These are phyloP conservation scores for Cicer pinnatifidum DNA, from an alignment of 306 rosid species.

Conservation along the genomic window DNA sequence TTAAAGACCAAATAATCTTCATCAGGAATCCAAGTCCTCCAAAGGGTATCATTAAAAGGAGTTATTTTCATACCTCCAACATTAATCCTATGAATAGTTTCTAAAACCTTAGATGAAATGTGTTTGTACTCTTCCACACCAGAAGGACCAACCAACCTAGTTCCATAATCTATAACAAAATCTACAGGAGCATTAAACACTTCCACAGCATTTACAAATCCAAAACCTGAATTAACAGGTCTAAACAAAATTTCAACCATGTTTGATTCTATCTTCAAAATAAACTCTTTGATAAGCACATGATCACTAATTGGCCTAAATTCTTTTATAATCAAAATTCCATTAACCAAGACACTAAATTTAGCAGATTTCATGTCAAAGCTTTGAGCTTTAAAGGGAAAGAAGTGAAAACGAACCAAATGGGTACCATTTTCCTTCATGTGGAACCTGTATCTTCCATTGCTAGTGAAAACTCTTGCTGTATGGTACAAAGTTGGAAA, in stretches of 20 bases:
- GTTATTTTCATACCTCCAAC: slow-evolving; percentile 85
- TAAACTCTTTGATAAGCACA: slow-evolving; percentile 62
- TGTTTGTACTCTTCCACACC: slow-evolving; percentile 58
- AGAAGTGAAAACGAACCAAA: slow-evolving; percentile 87
- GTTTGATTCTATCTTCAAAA: slow-evolving; percentile 57
- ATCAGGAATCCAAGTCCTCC: slow-evolving; percentile 98
- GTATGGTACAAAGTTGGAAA: slow-evolving; percentile 60
- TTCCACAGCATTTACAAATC: slow-evolving; percentile 81
- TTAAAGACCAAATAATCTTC: slow-evolving; percentile 67
- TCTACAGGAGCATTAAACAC: slow-evolving; percentile 81
- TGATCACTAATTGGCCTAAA: slow-evolving; percentile 44
- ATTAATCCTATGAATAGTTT: slow-evolving; percentile 84
- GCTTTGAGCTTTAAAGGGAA: slow-evolving; percentile 63
- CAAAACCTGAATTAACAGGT: slow-evolving; percentile 62
- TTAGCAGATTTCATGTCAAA: slow-evolving; percentile 66
- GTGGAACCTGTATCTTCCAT: slow-evolving; percentile 64
- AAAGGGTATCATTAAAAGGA: slow-evolving; percentile 88
- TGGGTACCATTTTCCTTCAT: slow-evolving; percentile 72
- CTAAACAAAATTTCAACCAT: slow-evolving; percentile 61
- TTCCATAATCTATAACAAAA: slow-evolving; percentile 72
- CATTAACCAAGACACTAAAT: slow-evolving; percentile 62
- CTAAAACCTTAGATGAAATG: slow-evolving; percentile 73
- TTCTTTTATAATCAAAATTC: slow-evolving; percentile 45
- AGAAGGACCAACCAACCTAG: slow-evolving; percentile 57
- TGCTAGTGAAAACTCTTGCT: slow-evolving; percentile 75